Conservation (phyloP, 1,284 basidiomycete genomes). For the Fistulinella cinereoalba region DNA sequence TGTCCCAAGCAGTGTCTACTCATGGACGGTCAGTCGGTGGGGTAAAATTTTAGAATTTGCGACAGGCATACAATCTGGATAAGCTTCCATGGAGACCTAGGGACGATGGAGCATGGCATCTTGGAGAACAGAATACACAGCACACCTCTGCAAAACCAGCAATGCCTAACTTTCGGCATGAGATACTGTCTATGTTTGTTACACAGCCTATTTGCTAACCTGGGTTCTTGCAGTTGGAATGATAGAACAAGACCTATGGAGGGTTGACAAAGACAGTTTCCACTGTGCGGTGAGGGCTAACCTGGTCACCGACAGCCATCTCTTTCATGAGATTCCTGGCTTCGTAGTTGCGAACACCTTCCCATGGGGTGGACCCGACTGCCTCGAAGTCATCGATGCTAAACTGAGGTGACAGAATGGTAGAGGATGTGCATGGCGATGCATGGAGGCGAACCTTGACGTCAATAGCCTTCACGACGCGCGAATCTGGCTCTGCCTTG, state of each 20-base stretch:
- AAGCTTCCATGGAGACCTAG: constrained; percentile 79
- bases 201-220: constrained; percentile 43
- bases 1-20: constrained; percentile 86
- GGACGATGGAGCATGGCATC: constrained; percentile 4
- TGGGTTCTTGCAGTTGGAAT: constrained; percentile 89
- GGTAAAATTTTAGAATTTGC: constrained; percentile 4
- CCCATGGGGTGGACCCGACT: constrained; percentile 79
- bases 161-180: constrained; percentile 54
- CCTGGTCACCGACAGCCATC: constrained; percentile 85
- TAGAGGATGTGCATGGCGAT: constrained; percentile 1
- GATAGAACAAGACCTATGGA: constrained; percentile 73
- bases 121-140: constrained; percentile 5
- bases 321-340: constrained; percentile 91
- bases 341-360: constrained; percentile 89
- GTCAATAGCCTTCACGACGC: constrained; percentile 86
- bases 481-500: constrained; percentile 89
- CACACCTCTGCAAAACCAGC: constrained; percentile 79
- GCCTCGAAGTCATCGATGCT: constrained; percentile 87
- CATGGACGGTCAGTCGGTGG: constrained; percentile 14
- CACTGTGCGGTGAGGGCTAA: constrained; percentile 31
- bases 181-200: constrained; percentile 1
- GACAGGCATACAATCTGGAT: constrained; percentile 77
- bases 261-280: neutral
- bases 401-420: constrained; percentile 52
- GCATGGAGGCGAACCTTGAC: constrained; percentile 61